phyloP scores from a whole-genome alignment of 495 filamentous ascomycete species.

The Penicillium dipodomyicola region DNA sequence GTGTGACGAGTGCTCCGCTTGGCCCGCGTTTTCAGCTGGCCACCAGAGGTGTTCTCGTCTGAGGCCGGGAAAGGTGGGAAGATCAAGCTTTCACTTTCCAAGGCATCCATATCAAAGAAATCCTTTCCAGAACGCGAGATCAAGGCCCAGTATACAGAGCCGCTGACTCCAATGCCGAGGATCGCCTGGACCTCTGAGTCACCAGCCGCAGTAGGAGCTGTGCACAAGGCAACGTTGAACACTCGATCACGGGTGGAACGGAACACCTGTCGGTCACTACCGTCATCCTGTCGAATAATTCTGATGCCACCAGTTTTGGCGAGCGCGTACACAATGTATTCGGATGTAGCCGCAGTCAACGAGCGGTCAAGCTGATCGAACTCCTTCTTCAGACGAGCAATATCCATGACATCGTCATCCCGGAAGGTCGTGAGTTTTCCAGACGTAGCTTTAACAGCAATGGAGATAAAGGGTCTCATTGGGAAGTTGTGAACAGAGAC shows the following conservation, averaged over 20 bases:
- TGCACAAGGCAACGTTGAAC: conserved; percentile 86
- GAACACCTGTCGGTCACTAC: conserved; percentile 84
- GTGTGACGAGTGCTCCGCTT: conserved; percentile 82
- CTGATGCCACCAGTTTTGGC: conserved; percentile 87
- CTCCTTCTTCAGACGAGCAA: conserved; percentile 91
- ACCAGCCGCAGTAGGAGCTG: conserved; percentile 47
- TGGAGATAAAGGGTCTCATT: conserved; percentile 89
- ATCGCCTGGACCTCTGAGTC: conserved; percentile 66
- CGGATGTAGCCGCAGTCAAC: conserved; percentile 81
- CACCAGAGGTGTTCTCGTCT: conserved; percentile 78
- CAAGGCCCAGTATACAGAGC: conserved; percentile 87
- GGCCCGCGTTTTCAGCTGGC: conserved; percentile 92
- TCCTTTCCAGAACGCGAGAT: conserved; percentile 70
- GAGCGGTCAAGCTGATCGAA: conserved; percentile 97
- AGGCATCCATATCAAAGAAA: conserved; percentile 65
- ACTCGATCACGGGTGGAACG: conserved; percentile 82
- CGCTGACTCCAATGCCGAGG: conserved; percentile 88
- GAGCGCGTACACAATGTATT: conserved; percentile 90
- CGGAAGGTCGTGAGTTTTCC: conserved; percentile 53
- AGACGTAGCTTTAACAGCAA: conserved; percentile 47
- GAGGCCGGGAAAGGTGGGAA: conserved; percentile 75
- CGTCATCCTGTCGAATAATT: conserved; percentile 91
- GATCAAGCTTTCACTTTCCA: conserved; percentile 75
- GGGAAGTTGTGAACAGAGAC: conserved; percentile 91
- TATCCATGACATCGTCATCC: conserved; percentile 74